Evolutionary conservation across 1,284 basidiomycete genomes (phyloP), one percentile per base, ranked within the genome.

Genomic region (Tylopilus sp.): DNA sequence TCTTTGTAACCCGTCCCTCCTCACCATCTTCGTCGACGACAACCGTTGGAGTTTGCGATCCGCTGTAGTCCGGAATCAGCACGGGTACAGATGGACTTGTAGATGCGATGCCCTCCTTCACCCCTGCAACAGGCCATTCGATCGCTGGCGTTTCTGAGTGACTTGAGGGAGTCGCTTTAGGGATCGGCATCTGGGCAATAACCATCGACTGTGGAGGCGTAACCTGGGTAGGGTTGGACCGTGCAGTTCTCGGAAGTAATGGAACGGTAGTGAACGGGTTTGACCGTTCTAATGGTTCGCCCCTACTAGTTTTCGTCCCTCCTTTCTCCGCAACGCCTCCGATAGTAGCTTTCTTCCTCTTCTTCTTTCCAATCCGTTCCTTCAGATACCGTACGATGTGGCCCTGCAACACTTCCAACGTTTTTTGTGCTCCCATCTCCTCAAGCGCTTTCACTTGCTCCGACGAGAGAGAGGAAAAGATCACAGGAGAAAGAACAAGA

Each of bases 301-400:
- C 39, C 40, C 48, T 53, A 19, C 23, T 19, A 0, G 38, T 0
- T 34, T 59, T 60, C 30, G 38, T 53, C 37, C 37, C 48, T 18
- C 18, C 54, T 44, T 54, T 58, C 44, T 60, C 56, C 21, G 46
- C 31, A 19, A 10, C 15, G 3, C 45, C 34, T 12, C 43, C 21
- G 1, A 38, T 18, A 36, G 11, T n/a, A 10, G 43, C 33, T 34
- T 64, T 64, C 51, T 67, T 66, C 43, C 65, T 63, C 52, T 65
- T 67, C 46, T 67, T 66, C 51, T 63, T 65, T 16, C 62, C 62
- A 51, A 82, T 79, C 55, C 83, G 79, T 68, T 92, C 89, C 70
- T 94, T 94, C 61, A 94, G 72, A 54, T 86, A 89, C 42, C 84
- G 79, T 31, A 93, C 89, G 62, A 95, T 89, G 61, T 92, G 89